A percentile compares a stretch with the other conserved stretches of the same genome.
Conservation (phyloP, 2,329 filamentous ascomycete genomes). For the Alternaria sp. region DNA sequence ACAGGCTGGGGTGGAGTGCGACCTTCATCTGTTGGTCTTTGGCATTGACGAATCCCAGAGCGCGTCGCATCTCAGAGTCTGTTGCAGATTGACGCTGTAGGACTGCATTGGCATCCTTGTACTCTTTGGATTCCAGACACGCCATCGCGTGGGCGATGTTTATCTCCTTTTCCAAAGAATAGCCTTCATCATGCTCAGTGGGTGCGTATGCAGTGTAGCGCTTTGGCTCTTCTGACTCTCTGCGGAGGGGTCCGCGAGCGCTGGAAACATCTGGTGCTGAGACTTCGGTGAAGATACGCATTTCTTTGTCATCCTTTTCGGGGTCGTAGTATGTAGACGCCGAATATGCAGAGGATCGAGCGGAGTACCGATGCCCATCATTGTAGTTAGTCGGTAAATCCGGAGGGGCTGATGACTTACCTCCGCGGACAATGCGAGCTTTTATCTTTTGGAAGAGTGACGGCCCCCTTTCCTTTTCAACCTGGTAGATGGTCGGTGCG, state of each 20-base stretch:
- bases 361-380: neutral
- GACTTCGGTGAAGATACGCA: slow-evolving; percentile 6
- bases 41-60: neutral
- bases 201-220: neutral
- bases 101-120: slow-evolving; percentile 2
- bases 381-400: neutral
- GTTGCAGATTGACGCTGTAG: neutral
- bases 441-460: slow-evolving; percentile 7
- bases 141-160: neutral
- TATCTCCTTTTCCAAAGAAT: neutral
- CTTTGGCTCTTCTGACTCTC: neutral
- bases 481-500: neutral
- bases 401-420: neutral
- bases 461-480: neutral
- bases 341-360: neutral
- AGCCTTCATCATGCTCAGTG: neutral
- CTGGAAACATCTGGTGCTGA: neutral
- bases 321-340: neutral
- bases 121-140: neutral
- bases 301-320: neutral
- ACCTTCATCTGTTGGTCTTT: slow-evolving; percentile 1
- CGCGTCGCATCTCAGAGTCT: neutral
- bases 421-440: neutral
- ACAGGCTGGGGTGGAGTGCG: slow-evolving; percentile 1
- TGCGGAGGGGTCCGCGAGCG: neutral